Conservation (phyloP, 2,329 filamentous ascomycete species). For the Biscogniauxia marginata region DNA sequence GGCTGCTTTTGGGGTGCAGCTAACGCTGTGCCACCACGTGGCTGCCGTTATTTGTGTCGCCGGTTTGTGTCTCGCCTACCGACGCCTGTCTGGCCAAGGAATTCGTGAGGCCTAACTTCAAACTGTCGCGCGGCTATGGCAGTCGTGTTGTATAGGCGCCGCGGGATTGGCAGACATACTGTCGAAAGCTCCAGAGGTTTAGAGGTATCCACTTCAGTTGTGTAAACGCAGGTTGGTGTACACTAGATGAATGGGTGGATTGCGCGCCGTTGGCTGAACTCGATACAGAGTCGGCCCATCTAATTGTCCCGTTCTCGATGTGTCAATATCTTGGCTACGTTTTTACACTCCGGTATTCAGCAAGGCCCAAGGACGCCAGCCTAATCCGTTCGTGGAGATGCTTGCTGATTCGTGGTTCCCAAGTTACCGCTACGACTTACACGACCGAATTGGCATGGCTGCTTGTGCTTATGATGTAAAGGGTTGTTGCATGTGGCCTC, state of each 20-base stretch:
- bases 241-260: neutral
- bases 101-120: neutral
- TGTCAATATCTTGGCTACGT: neutral
- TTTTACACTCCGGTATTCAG: neutral
- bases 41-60: neutral
- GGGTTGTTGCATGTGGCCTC: neutral
- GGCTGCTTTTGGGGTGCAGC: neutral
- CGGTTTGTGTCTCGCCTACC: neutral
- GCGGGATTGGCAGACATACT: neutral
- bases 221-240: neutral
- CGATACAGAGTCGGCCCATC: neutral
- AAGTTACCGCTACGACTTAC: neutral
- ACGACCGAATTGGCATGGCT: neutral
- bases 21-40: neutral
- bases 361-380: neutral
- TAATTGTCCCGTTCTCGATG: neutral
- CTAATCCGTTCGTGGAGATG: neutral
- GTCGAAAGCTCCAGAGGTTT: too few relatives aligned
- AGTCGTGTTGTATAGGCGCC: neutral
- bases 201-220: neutral
- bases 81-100: neutral
- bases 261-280: neutral
- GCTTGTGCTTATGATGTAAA: neutral
- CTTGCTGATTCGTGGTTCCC: neutral
- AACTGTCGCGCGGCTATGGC: neutral